Conservation (phyloP, 2,329 filamentous ascomycete species). For the Fusarium incarnatum region DNA sequence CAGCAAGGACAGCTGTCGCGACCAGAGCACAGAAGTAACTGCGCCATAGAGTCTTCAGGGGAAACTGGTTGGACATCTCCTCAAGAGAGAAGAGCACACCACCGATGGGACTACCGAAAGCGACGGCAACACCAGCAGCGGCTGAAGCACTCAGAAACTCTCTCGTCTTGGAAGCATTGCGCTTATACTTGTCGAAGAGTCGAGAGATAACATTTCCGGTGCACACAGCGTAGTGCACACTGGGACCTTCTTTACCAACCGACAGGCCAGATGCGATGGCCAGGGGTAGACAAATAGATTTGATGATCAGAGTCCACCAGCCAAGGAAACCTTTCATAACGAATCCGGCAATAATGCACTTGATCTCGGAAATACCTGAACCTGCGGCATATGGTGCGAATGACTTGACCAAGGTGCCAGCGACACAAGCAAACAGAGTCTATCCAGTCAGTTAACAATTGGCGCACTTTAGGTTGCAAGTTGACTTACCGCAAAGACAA, state of each 20-base stretch:
- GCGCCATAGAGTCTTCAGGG: slow-evolving; percentile 96
- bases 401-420: slow-evolving; percentile 85
- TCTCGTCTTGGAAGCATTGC: slow-evolving; percentile 91
- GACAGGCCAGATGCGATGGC: slow-evolving; percentile 94
- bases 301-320: slow-evolving; percentile 91
- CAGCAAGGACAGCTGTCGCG: slow-evolving; percentile 89
- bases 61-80: slow-evolving; percentile 97
- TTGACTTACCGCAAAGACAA: slow-evolving; percentile 78
- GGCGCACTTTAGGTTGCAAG: background rate
- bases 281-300: slow-evolving; percentile 89
- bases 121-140: slow-evolving; percentile 93
- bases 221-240: slow-evolving; percentile 98
- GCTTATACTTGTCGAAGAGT: slow-evolving; percentile 90
- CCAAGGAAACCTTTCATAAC: slow-evolving; percentile 99
- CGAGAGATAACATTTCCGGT: slow-evolving; percentile 96
- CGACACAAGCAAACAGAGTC: slow-evolving; percentile 83
- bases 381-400: slow-evolving; percentile 97
- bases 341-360: slow-evolving; percentile 98
- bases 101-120: slow-evolving; percentile 96
- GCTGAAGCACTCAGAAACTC: slow-evolving; percentile 96
- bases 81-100: slow-evolving; percentile 96
- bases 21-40: slow-evolving; percentile 98
- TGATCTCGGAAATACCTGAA: slow-evolving; percentile 98
- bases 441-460: slow-evolving; percentile 49
- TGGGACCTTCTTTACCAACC: slow-evolving; percentile 96